These are phyloP conservation scores for Aspergillus avenaceus DNA, from an alignment of 495 filamentous ascomycete species.

Conservation along the genomic window DNA sequence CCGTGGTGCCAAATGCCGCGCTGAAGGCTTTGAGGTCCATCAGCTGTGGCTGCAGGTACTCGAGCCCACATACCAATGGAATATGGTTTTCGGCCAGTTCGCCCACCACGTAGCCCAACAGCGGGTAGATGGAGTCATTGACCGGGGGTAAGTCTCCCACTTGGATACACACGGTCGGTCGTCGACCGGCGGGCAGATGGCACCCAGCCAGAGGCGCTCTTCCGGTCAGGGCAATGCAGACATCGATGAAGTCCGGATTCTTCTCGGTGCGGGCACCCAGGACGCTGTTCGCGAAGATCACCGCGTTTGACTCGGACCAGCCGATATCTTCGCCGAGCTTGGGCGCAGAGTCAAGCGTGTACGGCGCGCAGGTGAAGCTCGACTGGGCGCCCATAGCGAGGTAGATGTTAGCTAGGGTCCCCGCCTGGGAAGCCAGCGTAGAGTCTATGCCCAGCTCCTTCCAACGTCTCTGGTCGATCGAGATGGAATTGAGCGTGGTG, in stretches of 20 bases:
- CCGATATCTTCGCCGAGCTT: conserved; percentile 19
- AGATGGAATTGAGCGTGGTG: conserved; percentile 30
- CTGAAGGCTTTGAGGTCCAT: conserved; percentile 30
- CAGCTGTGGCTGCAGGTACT: conserved; percentile 1
- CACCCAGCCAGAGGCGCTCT: conserved; percentile 11
- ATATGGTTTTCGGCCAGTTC: conserved; percentile 14
- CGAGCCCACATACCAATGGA: conserved; percentile 22
- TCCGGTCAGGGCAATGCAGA: conserved; percentile 29
- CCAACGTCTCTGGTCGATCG: conserved; percentile 26
- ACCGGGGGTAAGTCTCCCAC: neutral
- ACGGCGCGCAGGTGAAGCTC: conserved; percentile 33
- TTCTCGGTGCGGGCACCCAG: conserved; percentile 29
- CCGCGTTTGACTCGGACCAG: conserved; percentile 33
- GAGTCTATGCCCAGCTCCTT: conserved; percentile 18
- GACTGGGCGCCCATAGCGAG: conserved; percentile 24
- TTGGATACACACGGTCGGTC: neutral
- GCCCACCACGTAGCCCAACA: conserved; percentile 25
- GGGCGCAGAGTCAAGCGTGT: conserved; percentile 22
- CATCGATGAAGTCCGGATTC: conserved; percentile 29
- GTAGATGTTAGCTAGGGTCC: conserved; percentile 20
- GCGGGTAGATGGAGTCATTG: conserved; percentile 25
- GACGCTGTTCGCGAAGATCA: conserved; percentile 31
- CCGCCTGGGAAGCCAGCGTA: conserved; percentile 11
- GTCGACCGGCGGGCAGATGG: conserved; percentile 11
- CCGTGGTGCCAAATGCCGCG: conserved; percentile 28